phyloP scores from a whole-genome alignment of 257 asterid genomes.

The Solanum ossicruentum region DNA sequence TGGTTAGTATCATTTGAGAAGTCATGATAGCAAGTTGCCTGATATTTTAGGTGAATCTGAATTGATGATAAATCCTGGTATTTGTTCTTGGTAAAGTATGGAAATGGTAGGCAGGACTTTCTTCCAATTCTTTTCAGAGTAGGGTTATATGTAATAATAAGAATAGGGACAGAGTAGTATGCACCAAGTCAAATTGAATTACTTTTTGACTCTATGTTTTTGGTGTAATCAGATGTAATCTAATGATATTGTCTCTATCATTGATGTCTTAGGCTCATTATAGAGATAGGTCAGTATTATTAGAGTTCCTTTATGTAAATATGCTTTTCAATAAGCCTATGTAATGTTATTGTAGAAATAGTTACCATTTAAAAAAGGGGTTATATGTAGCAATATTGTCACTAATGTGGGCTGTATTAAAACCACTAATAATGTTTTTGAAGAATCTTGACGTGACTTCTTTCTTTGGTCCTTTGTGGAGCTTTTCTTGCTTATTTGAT shows the following conservation, averaged over 20 bases:
- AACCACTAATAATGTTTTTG: not conserved
- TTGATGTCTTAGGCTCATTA: too few species aligned
- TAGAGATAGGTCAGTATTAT: too few species aligned
- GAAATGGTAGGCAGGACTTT: not conserved
- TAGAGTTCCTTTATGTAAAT: too few species aligned
- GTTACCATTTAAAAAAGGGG: not conserved
- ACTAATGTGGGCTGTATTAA: not conserved
- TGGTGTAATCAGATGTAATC: too few species aligned
- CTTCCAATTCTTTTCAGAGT: not conserved
- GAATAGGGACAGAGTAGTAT: too few species aligned
- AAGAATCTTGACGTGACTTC: not conserved
- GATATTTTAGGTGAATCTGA: not conserved
- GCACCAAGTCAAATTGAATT: too few species aligned
- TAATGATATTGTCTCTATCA: too few species aligned
- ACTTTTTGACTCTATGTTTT: too few species aligned
- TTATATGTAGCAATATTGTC: not conserved
- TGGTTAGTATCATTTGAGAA: not conserved
- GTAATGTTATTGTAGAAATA: too few species aligned
- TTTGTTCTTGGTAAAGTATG: not conserved
- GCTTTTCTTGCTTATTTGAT: not conserved
- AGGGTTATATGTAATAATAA: not conserved
- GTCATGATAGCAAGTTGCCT: not conserved
- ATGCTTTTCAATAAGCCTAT: too few species aligned
- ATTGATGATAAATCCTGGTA: not conserved
- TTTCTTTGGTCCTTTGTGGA: not conserved